Evolutionary conservation across 108 stramenopile species (phyloP).

Genomic region (Cyclotella kingstonii): DNA sequence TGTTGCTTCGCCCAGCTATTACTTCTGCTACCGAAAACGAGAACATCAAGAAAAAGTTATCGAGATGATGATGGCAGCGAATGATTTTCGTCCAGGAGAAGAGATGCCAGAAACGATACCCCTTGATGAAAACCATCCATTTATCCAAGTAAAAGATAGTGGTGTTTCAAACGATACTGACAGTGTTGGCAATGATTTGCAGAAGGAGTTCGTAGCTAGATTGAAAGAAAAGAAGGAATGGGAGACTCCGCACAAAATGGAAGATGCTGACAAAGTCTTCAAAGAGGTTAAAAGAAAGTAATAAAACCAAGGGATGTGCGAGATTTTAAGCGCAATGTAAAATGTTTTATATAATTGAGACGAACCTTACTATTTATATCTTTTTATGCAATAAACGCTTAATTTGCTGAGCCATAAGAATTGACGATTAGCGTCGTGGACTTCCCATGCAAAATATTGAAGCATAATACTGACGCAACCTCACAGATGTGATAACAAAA

Average conservation of each 20-base stretch:
- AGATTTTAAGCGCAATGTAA: too few relatives aligned
- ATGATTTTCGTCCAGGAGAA: constrained; percentile 67
- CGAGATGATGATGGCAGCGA: constrained; percentile 84
- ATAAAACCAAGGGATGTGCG: too few relatives aligned
- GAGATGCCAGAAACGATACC: constrained; percentile 68
- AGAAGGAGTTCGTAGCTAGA: constrained; percentile 61
- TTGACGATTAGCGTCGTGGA: too few relatives aligned
- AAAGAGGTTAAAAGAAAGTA: constrained; percentile 41
- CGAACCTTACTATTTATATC: too few relatives aligned
- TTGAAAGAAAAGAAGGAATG: constrained; percentile 82
- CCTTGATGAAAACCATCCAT: constrained; percentile 69
- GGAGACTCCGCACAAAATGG: constrained; percentile 54
- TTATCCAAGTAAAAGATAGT: constrained; percentile 45
- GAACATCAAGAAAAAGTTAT: constrained; percentile 74
- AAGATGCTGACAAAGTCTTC: constrained; percentile 66
- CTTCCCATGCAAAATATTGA: too few relatives aligned
- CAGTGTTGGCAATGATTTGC: constrained; percentile 13
- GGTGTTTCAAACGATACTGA: constrained; percentile 2
- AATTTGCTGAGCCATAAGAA: too few relatives aligned
- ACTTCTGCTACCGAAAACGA: constrained; percentile 72
- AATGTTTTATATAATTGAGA: too few relatives aligned
- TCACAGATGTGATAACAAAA: too few relatives aligned
- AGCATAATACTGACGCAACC: too few relatives aligned
- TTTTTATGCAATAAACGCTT: too few relatives aligned
- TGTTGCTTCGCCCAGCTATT: constrained; percentile 69